A percentile compares a stretch with the other conserved stretches of the same genome.
These are phyloP conservation scores for Croton setiger DNA, from an alignment of 441 rosid species.

Conservation along the genomic window DNA sequence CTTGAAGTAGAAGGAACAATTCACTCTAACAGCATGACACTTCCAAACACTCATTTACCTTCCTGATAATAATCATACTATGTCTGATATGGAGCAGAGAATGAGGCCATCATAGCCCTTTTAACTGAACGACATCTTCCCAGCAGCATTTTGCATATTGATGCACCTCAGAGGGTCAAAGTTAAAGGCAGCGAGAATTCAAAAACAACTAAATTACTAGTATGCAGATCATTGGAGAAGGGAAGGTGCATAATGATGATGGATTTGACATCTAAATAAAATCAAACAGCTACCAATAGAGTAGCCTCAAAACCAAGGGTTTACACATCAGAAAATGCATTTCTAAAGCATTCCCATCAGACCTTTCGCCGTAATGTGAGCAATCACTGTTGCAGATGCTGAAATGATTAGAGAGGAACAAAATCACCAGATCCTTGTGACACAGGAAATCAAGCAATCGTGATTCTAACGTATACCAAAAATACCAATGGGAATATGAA, in stretches of 20 bases:
- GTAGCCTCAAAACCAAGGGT: slow-evolving; percentile 39
- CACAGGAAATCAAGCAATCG: slow-evolving; percentile 29
- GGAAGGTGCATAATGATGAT: slow-evolving; percentile 22
- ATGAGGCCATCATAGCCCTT: slow-evolving; percentile 81
- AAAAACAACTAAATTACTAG: slow-evolving; percentile 40
- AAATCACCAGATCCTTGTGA: slow-evolving; percentile 36
- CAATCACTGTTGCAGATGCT: slow-evolving; percentile 67
- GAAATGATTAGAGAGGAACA: slow-evolving; percentile 56
- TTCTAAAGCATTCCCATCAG: slow-evolving; percentile 57
- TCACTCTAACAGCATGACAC: slow-evolving; percentile 73
- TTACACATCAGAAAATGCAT: slow-evolving; percentile 33
- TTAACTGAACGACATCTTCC: slow-evolving; percentile 83
- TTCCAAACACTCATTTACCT: slow-evolving; percentile 92
- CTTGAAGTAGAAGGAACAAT: slow-evolving; percentile 59
- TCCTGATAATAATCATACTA: slow-evolving; percentile 80
- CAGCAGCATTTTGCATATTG: slow-evolving; percentile 91
- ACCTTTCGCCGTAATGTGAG: slow-evolving; percentile 61
- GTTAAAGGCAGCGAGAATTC: slow-evolving; percentile 43
- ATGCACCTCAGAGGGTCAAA: slow-evolving; percentile 62
- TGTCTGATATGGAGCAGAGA: slow-evolving; percentile 78
- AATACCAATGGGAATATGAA: slow-evolving; percentile 22
- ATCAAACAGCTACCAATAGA: slow-evolving; percentile 29
- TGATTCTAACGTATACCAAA: slow-evolving; percentile 28
- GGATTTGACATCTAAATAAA: slow-evolving; percentile 29
- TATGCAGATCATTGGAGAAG: slow-evolving; percentile 32